These are phyloP conservation scores for Fremontodendron californicum DNA, from an alignment of 345 rosid species.

Conservation along the genomic window DNA sequence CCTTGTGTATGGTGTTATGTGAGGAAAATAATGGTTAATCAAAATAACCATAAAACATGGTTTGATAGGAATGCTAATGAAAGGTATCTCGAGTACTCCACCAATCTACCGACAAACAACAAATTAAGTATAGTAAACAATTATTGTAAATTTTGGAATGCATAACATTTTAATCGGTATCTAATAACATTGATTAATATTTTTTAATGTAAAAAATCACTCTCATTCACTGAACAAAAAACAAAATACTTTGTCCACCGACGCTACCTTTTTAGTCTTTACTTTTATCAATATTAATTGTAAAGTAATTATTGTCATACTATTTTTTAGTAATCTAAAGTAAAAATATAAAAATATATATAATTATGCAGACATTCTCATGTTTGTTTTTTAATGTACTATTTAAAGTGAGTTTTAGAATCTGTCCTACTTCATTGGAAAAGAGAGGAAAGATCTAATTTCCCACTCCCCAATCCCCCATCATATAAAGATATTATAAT, in stretches of 20 bases:
- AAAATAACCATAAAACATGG: no score
- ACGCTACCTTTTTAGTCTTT: background rate
- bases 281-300: background rate
- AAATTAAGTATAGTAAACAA: no score
- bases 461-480: background rate
- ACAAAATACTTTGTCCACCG: background rate
- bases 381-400: background rate
- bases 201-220: background rate
- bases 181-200: no score
- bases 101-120: background rate
- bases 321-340: no score
- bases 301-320: no score
- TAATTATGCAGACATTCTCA: background rate
- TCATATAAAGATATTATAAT: background rate
- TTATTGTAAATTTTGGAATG: no score
- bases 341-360: no score
- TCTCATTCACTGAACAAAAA: background rate
- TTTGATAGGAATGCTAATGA: no score
- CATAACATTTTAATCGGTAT: no score
- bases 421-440: background rate
- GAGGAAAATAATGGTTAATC: no score
- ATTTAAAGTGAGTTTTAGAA: background rate
- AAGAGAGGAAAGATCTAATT: background rate
- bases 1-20: no score
- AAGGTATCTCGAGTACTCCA: no score